A percentile compares a stretch with the other conserved stretches of the same genome.
phyloP scores from a whole-genome alignment of 768 basidiomycete genomes.

The Rhizopogon salebrosus region DNA sequence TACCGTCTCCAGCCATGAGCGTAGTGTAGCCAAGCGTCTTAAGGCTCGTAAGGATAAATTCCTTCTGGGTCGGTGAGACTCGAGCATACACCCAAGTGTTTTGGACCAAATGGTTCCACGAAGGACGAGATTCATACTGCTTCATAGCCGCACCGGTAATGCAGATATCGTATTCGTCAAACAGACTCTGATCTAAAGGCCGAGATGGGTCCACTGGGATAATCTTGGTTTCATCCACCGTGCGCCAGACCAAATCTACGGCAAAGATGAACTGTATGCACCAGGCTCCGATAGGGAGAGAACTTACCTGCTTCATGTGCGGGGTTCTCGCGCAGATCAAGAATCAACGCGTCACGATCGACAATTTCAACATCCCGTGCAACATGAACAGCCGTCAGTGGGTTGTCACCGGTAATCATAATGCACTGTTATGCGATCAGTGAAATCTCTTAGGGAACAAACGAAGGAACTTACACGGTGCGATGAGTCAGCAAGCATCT shows the following conservation, averaged over 20 bases:
- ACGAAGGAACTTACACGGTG: slow-evolving; percentile 68
- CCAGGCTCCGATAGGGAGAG: background rate
- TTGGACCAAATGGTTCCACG: slow-evolving; percentile 82
- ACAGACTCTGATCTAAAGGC: slow-evolving; percentile 72
- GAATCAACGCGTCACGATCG: slow-evolving; percentile 88
- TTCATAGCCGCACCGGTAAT: slow-evolving; percentile 92
- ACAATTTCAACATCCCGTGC: slow-evolving; percentile 96
- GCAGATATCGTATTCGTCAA: slow-evolving; percentile 92
- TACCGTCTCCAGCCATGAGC: slow-evolving; percentile 98
- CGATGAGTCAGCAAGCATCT: slow-evolving; percentile 93
- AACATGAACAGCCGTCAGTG: slow-evolving; percentile 93
- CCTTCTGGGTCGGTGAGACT: slow-evolving; percentile 94
- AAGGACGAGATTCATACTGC: slow-evolving; percentile 66
- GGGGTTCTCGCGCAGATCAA: slow-evolving; percentile 84
- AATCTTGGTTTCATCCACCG: slow-evolving; percentile 86
- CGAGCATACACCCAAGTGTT: slow-evolving; percentile 99
- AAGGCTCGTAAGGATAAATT: slow-evolving; percentile 87
- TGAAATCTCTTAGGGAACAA: background rate
- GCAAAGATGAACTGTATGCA: background rate
- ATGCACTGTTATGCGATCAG: slow-evolving; percentile 57
- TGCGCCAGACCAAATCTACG: slow-evolving; percentile 85
- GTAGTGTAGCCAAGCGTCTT: slow-evolving; percentile 88
- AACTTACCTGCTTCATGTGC: slow-evolving; percentile 61
- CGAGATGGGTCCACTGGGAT: slow-evolving; percentile 80
- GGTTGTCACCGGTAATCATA: slow-evolving; percentile 99